Percentiles rank a stretch among this genome's conserved stretches.
Evolutionary conservation across 192 early-diverging fungal species (phyloP).

Genomic region (Spizellomyces sp.): DNA sequence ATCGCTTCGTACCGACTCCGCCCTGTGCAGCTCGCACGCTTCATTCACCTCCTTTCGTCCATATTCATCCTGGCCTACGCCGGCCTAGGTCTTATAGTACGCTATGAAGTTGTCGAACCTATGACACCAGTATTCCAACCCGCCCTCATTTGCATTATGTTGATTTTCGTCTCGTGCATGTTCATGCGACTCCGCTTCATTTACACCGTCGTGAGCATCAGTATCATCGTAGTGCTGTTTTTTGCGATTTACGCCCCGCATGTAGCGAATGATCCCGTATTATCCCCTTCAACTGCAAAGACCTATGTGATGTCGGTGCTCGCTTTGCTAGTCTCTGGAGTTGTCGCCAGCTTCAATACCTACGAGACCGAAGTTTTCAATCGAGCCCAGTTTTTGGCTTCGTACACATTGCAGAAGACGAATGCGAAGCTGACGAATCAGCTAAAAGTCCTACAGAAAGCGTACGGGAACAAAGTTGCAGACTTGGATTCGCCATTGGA

Average conservation of each 20-base stretch:
- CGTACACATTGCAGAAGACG: constrained; percentile 38
- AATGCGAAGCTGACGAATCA: constrained; percentile 54
- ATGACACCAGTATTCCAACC: constrained; percentile 33
- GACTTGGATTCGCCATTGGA: constrained; percentile 60
- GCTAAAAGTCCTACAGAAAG: constrained; percentile 47
- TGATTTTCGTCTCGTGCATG: constrained; percentile 28
- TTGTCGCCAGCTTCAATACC: constrained; percentile 23
- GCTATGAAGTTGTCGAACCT: constrained; percentile 39
- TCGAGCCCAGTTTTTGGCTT: constrained; percentile 37
- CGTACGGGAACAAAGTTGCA: constrained; percentile 41
- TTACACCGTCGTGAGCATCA: constrained; percentile 26
- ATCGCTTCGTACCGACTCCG: constrained; percentile 22
- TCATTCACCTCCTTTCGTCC: constrained; percentile 30
- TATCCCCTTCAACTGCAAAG: constrained; percentile 5
- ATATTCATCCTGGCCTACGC: constrained; percentile 22
- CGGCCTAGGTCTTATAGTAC: constrained; percentile 28
- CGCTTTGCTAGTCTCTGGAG: constrained; percentile 13
- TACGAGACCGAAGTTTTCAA: constrained; percentile 44
- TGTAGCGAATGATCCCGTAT: not conserved
- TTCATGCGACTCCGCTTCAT: constrained; percentile 42
- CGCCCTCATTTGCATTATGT: constrained; percentile 31
- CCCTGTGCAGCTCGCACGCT: constrained; percentile 8
- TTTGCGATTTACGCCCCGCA: constrained; percentile 6
- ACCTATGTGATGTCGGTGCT: constrained; percentile 22
- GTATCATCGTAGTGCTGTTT: constrained; percentile 19